phyloP scores from a whole-genome alignment of 1,139 yeast genomes.

The Diutina ranongensis region DNA sequence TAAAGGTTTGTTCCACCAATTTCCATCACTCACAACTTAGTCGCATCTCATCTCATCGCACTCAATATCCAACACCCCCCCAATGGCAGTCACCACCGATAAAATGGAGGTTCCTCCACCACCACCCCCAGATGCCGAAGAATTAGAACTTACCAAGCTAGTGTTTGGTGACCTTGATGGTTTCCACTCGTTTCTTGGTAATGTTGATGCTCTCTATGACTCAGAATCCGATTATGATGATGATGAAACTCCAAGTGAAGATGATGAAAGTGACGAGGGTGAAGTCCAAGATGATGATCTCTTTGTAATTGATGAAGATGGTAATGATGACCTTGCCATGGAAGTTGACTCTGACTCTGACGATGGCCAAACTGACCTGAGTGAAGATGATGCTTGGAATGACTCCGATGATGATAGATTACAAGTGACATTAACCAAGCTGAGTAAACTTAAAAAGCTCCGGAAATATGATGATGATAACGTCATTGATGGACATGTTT shows the following conservation, averaged over 20 bases:
- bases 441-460: slow-evolving; percentile 54
- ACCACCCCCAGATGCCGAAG: slow-evolving; percentile 7
- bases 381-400: slow-evolving; percentile 63
- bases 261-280: slow-evolving; percentile 19
- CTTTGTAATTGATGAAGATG: slow-evolving; percentile 54
- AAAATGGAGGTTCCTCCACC: neutral
- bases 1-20: too few species aligned
- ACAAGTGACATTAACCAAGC: slow-evolving; percentile 43
- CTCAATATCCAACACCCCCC: neutral
- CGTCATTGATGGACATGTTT: slow-evolving; percentile 50
- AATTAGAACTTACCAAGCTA: slow-evolving; percentile 54
- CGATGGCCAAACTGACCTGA: slow-evolving; percentile 19
- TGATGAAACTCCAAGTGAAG: slow-evolving; percentile 16
- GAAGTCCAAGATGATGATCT: slow-evolving; percentile 47
- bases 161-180: slow-evolving; percentile 87
- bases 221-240: slow-evolving; percentile 16
- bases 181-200: slow-evolving; percentile 55
- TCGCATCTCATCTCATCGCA: slow-evolving; percentile 3
- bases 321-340: slow-evolving; percentile 22
- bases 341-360: slow-evolving; percentile 23
- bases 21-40: too few species aligned
- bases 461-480: slow-evolving; percentile 54
- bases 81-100: neutral
- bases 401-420: slow-evolving; percentile 87
- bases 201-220: slow-evolving; percentile 41